A percentile compares a stretch with the other conserved stretches of the same genome.
Evolutionary conservation across 345 rosid genomes (phyloP).

Genomic region (Turritis glabra): DNA sequence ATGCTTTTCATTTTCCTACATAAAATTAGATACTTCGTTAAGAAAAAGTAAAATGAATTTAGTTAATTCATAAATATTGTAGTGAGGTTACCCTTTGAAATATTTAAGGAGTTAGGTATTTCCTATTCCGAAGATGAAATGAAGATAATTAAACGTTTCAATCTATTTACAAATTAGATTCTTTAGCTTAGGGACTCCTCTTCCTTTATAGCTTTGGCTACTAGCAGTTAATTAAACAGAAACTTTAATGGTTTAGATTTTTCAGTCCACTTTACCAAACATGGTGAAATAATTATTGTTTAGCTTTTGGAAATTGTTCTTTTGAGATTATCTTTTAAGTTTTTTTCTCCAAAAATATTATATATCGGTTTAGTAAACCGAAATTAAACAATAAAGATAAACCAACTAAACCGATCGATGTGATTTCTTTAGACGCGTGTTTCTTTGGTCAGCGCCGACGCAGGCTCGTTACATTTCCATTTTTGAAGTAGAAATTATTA

Average conservation of each 20-base stretch:
- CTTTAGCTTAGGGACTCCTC: not conserved
- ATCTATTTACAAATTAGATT: not conserved
- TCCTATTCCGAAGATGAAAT: not conserved
- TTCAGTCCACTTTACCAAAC: not conserved
- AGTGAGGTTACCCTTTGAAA: not conserved
- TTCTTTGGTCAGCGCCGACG: not conserved
- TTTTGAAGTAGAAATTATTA: not conserved
- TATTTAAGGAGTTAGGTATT: constrained; percentile 18
- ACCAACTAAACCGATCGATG: not conserved
- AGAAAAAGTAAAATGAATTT: not conserved
- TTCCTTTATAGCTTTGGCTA: not conserved
- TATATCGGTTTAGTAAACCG: too few species aligned
- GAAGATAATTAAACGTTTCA: not conserved
- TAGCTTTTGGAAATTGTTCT: not conserved
- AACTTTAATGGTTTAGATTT: not conserved
- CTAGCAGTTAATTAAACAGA: not conserved
- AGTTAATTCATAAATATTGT: not conserved
- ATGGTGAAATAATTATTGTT: not conserved
- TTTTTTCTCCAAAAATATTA: too few species aligned
- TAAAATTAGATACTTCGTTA: too few species aligned
- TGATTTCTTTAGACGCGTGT: not conserved
- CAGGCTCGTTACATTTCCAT: not conserved
- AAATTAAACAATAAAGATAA: too few species aligned
- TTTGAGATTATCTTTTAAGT: too few species aligned
- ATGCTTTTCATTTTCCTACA: too few species aligned